phyloP scores from a whole-genome alignment of 352 stramenopile genomes.

The Phytophthora hybrid region DNA sequence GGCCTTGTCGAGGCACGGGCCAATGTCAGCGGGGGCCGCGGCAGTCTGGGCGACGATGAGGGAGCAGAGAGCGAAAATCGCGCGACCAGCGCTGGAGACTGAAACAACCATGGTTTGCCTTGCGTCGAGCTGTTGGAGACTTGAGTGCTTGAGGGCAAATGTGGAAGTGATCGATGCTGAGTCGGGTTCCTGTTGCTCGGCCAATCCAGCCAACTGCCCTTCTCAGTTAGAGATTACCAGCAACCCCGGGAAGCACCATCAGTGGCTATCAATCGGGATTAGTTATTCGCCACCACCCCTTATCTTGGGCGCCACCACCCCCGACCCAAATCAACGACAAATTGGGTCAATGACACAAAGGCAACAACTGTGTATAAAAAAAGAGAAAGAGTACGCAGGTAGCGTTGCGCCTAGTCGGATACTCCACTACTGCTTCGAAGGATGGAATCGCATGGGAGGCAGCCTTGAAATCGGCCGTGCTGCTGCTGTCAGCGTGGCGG shows the following conservation, averaged over 20 bases:
- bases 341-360: background rate
- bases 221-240: too few species aligned
- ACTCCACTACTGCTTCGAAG: too few species aligned
- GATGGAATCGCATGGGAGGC: background rate
- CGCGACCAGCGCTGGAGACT: background rate
- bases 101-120: too few species aligned
- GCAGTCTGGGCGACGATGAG: background rate
- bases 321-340: background rate
- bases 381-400: too few species aligned
- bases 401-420: too few species aligned
- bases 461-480: background rate
- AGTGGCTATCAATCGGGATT: background rate
- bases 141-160: too few species aligned
- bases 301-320: background rate
- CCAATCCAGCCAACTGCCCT: too few species aligned
- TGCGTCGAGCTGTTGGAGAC: too few species aligned
- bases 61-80: conserved; percentile 1
- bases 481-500: background rate
- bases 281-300: background rate
- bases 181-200: too few species aligned
- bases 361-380: too few species aligned
- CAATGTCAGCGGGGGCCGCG: background rate
- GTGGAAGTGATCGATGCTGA: too few species aligned
- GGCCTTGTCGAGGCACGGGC: background rate
- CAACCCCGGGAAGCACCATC: too few species aligned